Base-by-base conservation (phyloP, 495 filamentous ascomycete genomes). In the Daldinia bambusicola region DNA sequence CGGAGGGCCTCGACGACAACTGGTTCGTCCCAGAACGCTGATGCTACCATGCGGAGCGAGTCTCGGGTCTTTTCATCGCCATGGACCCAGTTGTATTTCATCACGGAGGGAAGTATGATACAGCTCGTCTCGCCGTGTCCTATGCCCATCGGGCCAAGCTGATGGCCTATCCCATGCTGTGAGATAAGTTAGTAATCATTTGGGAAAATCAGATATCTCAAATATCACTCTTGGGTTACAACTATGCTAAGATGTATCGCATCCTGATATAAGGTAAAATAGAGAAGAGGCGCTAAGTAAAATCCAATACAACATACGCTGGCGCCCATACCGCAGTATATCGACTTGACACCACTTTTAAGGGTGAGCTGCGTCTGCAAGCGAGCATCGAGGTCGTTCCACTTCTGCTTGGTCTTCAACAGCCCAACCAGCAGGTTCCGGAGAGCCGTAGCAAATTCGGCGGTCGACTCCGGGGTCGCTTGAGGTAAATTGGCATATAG, bases 51-150 rank as follows among this genome's bases (percentile, higher is more conserved):
- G 5, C 74, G 60, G 72, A 91, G 88, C 4, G 82, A 72, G 6
- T 78, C 79, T 7, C 68, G 85, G 26, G 83, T 82, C 30, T 78
- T 81, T 57, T 67, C 74, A 41, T 78, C 84, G 4, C 70, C 78
- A 37, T 74, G 67, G 7, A 61, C 58, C 53, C 58, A 69, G 71
- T 90, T 91, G 71, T 80, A 90, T 72, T 86, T 85, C 75, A 85
- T 84, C 5, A 90, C 89, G 6, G 82, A 83, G 5, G 88, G 88
- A 30, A 90, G 77, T 55, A 91, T 80, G 37, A 91, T 84, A 66
- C 88, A 91, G 71, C 85, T 89, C 30, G 89, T 91, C 76, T 90
- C 87, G 37, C 88, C 89, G 70, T 91, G 89, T 4, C 84, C 86
- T 12, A 90, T 88, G 1, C 88, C 89, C 7, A 90, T 72, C 0